Conservation (phyloP, 768 basidiomycete genomes). For the Boletus tomentosulus region DNA sequence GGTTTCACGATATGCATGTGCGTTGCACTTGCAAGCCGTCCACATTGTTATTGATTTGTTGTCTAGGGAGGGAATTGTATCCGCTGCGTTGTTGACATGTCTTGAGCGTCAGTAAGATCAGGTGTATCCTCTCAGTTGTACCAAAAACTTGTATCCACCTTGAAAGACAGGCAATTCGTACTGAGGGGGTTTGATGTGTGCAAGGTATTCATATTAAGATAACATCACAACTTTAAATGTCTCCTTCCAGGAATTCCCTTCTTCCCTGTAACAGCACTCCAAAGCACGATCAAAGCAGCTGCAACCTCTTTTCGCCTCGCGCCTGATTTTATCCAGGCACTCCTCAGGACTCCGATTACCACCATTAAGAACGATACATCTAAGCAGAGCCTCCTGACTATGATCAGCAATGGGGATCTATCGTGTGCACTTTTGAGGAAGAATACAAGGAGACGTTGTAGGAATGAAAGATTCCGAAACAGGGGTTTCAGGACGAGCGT, state of each 20-base stretch:
- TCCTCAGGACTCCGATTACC: conserved; percentile 53
- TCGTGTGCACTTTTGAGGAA: conserved; percentile 51
- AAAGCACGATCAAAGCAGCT: conserved; percentile 60
- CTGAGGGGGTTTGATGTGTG: neutral
- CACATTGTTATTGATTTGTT: conserved; percentile 2
- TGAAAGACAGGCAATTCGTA: neutral
- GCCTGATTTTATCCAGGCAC: conserved; percentile 65
- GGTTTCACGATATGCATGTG: conserved; percentile 97
- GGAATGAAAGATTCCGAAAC: conserved; percentile 42
- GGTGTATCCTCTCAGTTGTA: conserved; percentile 3
- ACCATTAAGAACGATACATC: conserved; percentile 73
- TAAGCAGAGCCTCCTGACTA: conserved; percentile 70
- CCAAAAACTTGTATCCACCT: neutral
- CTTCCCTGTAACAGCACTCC: conserved; percentile 65
- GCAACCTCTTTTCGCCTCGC: conserved; percentile 65
- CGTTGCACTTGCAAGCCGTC: conserved; percentile 31
- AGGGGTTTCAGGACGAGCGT: conserved; percentile 65
- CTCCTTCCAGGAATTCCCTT: conserved; percentile 48
- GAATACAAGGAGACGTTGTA: conserved; percentile 53
- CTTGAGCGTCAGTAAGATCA: conserved; percentile 28
- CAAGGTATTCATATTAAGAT: conserved; percentile 12
- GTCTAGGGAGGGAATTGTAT: conserved; percentile 75
- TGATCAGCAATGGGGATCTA: conserved; percentile 60
- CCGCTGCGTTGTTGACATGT: conserved; percentile 93
- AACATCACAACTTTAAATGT: conserved; percentile 6